phyloP scores from a whole-genome alignment of 768 basidiomycete genomes.

The Ephemerocybe angulata region DNA sequence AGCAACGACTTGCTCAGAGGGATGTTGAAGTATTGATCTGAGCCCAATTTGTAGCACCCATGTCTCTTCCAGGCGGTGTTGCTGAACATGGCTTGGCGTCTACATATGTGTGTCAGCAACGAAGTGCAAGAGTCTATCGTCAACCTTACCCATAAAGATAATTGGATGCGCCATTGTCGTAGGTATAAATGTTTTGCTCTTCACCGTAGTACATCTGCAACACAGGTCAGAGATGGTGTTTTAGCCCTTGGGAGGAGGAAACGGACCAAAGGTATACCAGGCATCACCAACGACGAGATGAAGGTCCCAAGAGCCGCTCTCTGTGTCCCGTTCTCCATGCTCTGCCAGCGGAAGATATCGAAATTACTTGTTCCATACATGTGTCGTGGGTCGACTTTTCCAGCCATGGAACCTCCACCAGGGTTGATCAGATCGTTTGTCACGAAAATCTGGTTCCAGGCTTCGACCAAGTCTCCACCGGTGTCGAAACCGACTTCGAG shows the following conservation, averaged over 20 bases:
- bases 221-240: neutral
- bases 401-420: too few relatives aligned
- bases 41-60: slow-evolving; percentile 88
- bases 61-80: slow-evolving; percentile 89
- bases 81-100: slow-evolving; percentile 89
- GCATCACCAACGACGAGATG: slow-evolving; percentile 76
- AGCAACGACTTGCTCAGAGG: slow-evolving; percentile 73
- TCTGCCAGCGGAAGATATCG: slow-evolving; percentile 93
- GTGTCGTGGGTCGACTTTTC: slow-evolving; percentile 74
- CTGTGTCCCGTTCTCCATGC: slow-evolving; percentile 79
- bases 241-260: neutral
- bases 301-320: slow-evolving; percentile 75
- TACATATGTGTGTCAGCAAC: slow-evolving; percentile 23
- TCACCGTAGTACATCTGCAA: slow-evolving; percentile 80
- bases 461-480: slow-evolving; percentile 75
- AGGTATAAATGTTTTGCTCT: slow-evolving; percentile 87
- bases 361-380: slow-evolving; percentile 94
- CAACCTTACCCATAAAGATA: slow-evolving; percentile 78
- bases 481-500: slow-evolving; percentile 87
- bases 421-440: slow-evolving; percentile 84
- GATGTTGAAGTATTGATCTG: slow-evolving; percentile 92
- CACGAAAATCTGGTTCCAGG: slow-evolving; percentile 91
- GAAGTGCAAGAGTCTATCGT: neutral
- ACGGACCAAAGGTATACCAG: slow-evolving; percentile 76
- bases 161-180: slow-evolving; percentile 84